Evolutionary conservation across 768 basidiomycete genomes (phyloP).

Genomic region (Amanita pallidorosea): DNA sequence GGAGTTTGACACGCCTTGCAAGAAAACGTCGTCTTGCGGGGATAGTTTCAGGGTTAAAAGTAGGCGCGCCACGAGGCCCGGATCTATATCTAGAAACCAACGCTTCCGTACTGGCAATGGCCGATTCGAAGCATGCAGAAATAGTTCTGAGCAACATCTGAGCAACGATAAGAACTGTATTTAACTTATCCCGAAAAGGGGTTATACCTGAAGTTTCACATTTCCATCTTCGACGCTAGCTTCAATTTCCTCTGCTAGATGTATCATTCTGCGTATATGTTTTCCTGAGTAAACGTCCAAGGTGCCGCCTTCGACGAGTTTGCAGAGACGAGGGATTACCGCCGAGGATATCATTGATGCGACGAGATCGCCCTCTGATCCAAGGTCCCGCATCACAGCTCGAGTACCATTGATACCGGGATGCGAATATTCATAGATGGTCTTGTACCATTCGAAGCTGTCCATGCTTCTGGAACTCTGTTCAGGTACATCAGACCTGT

Average conservation of each 20-base stretch:
- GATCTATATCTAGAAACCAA: slow-evolving; percentile 40
- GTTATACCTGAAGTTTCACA: slow-evolving; percentile 51
- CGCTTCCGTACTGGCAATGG: slow-evolving; percentile 39
- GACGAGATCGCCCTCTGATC: slow-evolving; percentile 81
- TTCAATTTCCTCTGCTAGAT: slow-evolving; percentile 75
- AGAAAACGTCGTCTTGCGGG: slow-evolving; percentile 65
- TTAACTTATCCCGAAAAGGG: not conserved
- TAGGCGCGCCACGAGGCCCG: slow-evolving; percentile 18
- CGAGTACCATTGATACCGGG: slow-evolving; percentile 26
- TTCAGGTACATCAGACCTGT: slow-evolving; percentile 5
- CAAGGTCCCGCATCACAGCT: slow-evolving; percentile 47
- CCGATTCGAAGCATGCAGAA: slow-evolving; percentile 37
- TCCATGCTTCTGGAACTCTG: slow-evolving; percentile 53
- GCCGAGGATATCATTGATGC: slow-evolving; percentile 82
- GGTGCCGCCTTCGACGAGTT: slow-evolving; percentile 67
- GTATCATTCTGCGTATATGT: slow-evolving; percentile 51
- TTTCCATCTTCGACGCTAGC: slow-evolving; percentile 56
- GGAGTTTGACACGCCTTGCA: slow-evolving; percentile 54
- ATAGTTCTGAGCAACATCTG: slow-evolving; percentile 53
- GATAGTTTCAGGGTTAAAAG: slow-evolving; percentile 71
- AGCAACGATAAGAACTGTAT: slow-evolving; percentile 1
- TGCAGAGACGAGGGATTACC: slow-evolving; percentile 64
- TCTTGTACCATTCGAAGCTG: slow-evolving; percentile 75
- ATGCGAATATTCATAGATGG: slow-evolving; percentile 69
- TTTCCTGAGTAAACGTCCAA: slow-evolving; percentile 71